These are phyloP conservation scores for Lithospermum erythrorhizon DNA, from an alignment of 257 asterid genomes.

Conservation along the genomic window DNA sequence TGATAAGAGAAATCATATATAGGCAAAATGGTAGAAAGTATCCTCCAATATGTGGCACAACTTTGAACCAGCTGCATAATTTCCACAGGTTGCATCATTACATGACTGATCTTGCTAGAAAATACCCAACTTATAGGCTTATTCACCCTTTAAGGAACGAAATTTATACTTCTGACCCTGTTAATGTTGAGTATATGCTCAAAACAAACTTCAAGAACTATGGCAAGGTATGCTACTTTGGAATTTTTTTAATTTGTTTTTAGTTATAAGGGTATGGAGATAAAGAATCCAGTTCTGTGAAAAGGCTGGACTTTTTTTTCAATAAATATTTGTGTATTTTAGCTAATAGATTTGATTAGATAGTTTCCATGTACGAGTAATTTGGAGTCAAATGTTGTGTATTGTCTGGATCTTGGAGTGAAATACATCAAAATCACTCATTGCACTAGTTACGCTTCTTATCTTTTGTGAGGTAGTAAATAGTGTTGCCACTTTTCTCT, in stretches of 20 bases:
- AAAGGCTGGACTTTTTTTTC: too few species aligned
- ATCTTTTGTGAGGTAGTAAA: too few species aligned
- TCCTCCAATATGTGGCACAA: conserved; percentile 62
- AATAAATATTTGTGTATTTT: too few species aligned
- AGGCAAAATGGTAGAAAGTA: conserved; percentile 22
- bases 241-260: not conserved
- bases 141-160: conserved; percentile 40
- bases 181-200: conserved; percentile 54
- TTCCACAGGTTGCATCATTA: conserved; percentile 51
- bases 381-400: too few species aligned
- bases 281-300: not conserved
- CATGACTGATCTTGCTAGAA: conserved; percentile 52
- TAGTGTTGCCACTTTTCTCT: too few species aligned
- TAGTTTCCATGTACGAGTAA: too few species aligned
- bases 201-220: conserved; percentile 52
- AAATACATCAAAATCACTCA: too few species aligned
- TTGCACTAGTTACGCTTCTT: too few species aligned
- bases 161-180: conserved; percentile 55
- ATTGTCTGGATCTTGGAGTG: too few species aligned
- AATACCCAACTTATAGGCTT: conserved; percentile 47
- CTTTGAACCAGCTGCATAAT: conserved; percentile 39
- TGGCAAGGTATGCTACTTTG: conserved; percentile 36
- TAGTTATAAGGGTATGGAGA: not conserved
- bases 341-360: too few species aligned
- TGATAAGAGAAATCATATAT: conserved; percentile 15